These are phyloP conservation scores for Myrica gale DNA, from an alignment of 306 rosid species.

Conservation along the genomic window DNA sequence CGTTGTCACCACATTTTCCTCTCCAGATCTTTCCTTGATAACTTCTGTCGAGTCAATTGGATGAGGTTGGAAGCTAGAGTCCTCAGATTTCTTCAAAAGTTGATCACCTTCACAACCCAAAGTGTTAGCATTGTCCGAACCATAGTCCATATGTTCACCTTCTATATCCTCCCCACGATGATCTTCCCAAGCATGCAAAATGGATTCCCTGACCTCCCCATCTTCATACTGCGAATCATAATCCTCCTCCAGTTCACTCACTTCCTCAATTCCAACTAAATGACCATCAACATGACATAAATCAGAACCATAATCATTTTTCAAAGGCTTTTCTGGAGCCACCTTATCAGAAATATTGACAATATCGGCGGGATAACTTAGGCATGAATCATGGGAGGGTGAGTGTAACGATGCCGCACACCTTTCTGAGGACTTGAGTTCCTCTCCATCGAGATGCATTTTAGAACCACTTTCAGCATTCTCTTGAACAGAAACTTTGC, in stretches of 20 bases:
- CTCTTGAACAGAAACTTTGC: not conserved
- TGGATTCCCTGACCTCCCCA: constrained; percentile 10
- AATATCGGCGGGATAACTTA: not conserved
- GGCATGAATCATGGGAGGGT: not conserved
- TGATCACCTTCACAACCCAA: constrained; percentile 12
- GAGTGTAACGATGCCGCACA: not conserved
- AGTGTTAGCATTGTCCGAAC: not conserved
- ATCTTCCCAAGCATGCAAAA: constrained; percentile 7
- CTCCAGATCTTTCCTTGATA: not conserved
- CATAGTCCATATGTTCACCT: not conserved
- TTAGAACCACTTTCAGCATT: constrained; percentile 3
- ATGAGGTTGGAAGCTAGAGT: constrained; percentile 9
- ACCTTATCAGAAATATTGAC: constrained; percentile 9
- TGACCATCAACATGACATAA: not conserved
- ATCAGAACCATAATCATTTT: not conserved
- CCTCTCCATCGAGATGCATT: not conserved
- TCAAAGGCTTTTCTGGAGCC: constrained; percentile 2
- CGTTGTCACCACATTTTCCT: not conserved
- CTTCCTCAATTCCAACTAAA: not conserved
- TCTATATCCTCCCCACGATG: not conserved
- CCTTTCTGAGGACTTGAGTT: not conserved
- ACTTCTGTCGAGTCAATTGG: constrained; percentile 4
- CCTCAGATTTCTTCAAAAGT: not conserved
- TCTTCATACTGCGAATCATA: constrained; percentile 14
- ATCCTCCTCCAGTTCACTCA: not conserved